These are phyloP conservation scores for Chalciporus pseudorubinellus DNA, from an alignment of 768 basidiomycete genomes.

Conservation along the genomic window DNA sequence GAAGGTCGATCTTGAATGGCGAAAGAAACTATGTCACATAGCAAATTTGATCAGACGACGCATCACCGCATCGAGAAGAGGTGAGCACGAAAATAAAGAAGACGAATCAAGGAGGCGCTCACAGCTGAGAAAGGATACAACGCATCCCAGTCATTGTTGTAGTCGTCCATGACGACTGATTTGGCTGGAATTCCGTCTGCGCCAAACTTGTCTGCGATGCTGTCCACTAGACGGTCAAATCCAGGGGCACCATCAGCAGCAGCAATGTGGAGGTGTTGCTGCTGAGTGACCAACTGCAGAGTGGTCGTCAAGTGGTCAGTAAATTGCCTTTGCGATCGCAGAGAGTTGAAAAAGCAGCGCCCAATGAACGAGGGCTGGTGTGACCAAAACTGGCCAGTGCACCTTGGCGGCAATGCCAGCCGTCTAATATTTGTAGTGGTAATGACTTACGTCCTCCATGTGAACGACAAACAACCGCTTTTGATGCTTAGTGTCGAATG, in stretches of 20 bases:
- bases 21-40: constrained; percentile 62
- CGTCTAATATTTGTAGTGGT: background rate
- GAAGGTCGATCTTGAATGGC: constrained; percentile 74
- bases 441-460: constrained; percentile 71
- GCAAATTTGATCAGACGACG: background rate
- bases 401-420: background rate
- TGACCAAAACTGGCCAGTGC: too few relatives aligned
- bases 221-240: constrained; percentile 56
- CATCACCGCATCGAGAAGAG: background rate
- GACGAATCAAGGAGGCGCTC: constrained; percentile 13
- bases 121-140: constrained; percentile 80
- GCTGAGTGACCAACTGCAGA: constrained; percentile 62
- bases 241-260: constrained; percentile 82
- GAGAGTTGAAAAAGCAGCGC: too few relatives aligned
- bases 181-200: constrained; percentile 37
- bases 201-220: constrained; percentile 64
- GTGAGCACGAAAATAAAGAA: background rate
- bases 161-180: constrained; percentile 63
- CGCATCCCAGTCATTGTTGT: constrained; percentile 86
- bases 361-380: too few relatives aligned
- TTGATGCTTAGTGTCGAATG: constrained; percentile 85
- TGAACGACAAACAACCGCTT: constrained; percentile 83
- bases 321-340: background rate
- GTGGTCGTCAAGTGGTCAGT: constrained; percentile 1
- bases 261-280: constrained; percentile 78